These are phyloP conservation scores for Cercospora janseana DNA, from an alignment of 2,329 filamentous ascomycete species.

Conservation along the genomic window DNA sequence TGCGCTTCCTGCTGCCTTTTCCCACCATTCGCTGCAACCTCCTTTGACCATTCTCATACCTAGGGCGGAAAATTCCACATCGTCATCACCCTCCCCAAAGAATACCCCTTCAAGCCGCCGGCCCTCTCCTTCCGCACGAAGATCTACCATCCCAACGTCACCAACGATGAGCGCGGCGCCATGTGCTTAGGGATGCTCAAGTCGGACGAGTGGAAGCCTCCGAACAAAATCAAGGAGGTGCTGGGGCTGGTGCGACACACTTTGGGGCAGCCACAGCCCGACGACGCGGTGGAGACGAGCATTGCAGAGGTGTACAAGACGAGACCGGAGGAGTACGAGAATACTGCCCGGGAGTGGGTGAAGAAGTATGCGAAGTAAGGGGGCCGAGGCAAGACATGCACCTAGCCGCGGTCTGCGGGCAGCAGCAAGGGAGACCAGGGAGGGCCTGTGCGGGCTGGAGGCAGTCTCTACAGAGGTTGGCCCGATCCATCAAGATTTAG, in stretches of 20 bases:
- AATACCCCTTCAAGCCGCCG: constrained; percentile 90
- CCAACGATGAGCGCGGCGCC: constrained; percentile 78
- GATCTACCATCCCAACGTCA: constrained; percentile 94
- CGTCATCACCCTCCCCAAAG: constrained; percentile 67
- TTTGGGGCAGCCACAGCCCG: constrained; percentile 76
- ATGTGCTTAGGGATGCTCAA: constrained; percentile 86
- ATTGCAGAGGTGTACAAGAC: constrained; percentile 82
- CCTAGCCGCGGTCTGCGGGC: too few species aligned
- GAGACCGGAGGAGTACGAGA: constrained; percentile 67
- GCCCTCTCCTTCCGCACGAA: constrained; percentile 77
- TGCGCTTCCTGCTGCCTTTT: too few species aligned
- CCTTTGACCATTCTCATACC: too few species aligned
- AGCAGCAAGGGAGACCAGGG: too few species aligned
- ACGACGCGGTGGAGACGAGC: constrained; percentile 81
- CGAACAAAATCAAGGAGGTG: constrained; percentile 70
- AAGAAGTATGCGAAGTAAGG: constrained; percentile 61
- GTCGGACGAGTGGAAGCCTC: constrained; percentile 87
- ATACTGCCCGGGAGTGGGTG: constrained; percentile 72
- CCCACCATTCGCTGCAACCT: too few species aligned
- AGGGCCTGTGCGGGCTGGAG: too few species aligned
- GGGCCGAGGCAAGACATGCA: too few species aligned
- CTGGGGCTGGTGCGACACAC: constrained; percentile 73
- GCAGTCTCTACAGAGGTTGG: background rate
- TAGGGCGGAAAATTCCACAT: constrained; percentile 75
- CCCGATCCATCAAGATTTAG: too few species aligned